Evolutionary conservation across 371 early-diverging fungal species (phyloP).

Genomic region (Saksenaea oblongispora): DNA sequence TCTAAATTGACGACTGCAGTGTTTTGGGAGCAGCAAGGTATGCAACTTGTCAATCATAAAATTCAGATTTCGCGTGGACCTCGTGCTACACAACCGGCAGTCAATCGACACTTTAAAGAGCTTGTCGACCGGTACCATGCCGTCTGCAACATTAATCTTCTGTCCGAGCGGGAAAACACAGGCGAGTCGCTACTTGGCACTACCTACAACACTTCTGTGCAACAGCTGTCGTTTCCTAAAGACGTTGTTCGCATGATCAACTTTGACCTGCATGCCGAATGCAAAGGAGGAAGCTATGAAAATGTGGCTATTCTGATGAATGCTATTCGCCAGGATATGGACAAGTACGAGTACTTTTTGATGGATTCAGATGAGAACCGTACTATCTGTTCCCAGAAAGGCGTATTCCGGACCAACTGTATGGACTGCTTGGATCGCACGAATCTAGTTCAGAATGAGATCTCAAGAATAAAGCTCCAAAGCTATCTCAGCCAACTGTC

Average conservation of each 20-base stretch:
- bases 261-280: conserved; percentile 87
- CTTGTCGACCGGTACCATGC: conserved; percentile 72
- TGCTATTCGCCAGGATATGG: conserved; percentile 46
- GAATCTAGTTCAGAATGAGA: conserved; percentile 69
- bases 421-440: conserved; percentile 97
- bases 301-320: conserved; percentile 60
- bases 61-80: conserved; percentile 74
- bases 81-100: conserved; percentile 76
- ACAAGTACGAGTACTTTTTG: conserved; percentile 68
- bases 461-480: conserved; percentile 46
- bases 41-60: conserved; percentile 82
- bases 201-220: conserved; percentile 67
- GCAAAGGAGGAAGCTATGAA: conserved; percentile 81
- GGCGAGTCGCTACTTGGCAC: conserved; percentile 73
- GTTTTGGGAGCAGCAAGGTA: conserved; percentile 95
- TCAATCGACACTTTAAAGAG: conserved; percentile 81
- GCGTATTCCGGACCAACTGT: conserved; percentile 94
- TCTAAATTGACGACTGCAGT: conserved; percentile 38
- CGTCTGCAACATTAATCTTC: conserved; percentile 82
- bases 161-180: conserved; percentile 67
- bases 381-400: conserved; percentile 69
- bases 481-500: conserved; percentile 30
- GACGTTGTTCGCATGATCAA: conserved; percentile 54
- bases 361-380: conserved; percentile 58
- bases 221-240: conserved; percentile 27